Evolutionary conservation across 1,139 yeast genomes (phyloP).

Genomic region (Eremothecium sinecaudum): DNA sequence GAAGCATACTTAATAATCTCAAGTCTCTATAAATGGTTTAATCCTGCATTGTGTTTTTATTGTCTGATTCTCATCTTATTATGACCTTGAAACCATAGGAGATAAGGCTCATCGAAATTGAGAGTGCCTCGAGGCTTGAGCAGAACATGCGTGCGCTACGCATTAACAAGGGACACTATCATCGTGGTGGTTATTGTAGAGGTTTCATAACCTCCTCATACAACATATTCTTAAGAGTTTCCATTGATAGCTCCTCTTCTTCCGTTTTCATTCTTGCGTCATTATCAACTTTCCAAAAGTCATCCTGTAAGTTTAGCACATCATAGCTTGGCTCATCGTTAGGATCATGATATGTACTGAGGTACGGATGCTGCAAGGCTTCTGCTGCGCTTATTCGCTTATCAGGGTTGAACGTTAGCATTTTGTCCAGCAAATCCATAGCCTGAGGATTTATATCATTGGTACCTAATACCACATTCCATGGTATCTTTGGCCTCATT

Average conservation of each 20-base stretch:
- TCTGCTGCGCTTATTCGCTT: conserved; percentile 56
- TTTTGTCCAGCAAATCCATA: conserved; percentile 48
- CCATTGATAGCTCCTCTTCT: conserved; percentile 27
- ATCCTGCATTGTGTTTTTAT: too few species aligned
- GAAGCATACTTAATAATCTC: too few species aligned
- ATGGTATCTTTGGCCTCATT: conserved; percentile 40
- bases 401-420: conserved; percentile 55
- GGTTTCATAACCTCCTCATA: conserved; percentile 47
- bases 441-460: conserved; percentile 45
- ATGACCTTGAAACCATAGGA: too few species aligned
- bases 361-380: conserved; percentile 59
- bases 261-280: conserved; percentile 36
- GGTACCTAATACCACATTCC: conserved; percentile 36
- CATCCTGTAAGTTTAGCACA: conserved; percentile 41
- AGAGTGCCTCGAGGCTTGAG: too few species aligned
- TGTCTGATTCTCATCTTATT: too few species aligned
- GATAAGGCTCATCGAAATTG: too few species aligned
- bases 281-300: conserved; percentile 56
- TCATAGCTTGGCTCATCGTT: conserved; percentile 58
- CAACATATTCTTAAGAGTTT: conserved; percentile 39
- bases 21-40: too few species aligned
- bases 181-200: conserved; percentile 9
- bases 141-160: too few species aligned
- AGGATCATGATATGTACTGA: conserved; percentile 59
- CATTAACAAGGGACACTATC: too few species aligned